phyloP scores from a whole-genome alignment of 257 asterid genomes.

The Nicotiana tabacum region DNA sequence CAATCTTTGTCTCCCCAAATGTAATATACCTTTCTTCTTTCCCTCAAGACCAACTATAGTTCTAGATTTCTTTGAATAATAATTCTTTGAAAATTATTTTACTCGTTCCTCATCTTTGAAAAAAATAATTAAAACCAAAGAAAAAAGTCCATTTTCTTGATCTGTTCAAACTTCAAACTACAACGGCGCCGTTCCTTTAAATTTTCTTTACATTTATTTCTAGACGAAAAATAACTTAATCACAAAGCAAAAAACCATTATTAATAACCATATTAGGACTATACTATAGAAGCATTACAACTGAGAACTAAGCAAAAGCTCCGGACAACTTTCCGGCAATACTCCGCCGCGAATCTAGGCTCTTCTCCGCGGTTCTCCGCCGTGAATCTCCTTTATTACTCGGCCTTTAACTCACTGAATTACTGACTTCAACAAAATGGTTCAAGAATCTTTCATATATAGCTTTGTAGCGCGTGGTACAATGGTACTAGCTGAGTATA shows the following conservation, averaged over 20 bases:
- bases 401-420: constrained; percentile 13
- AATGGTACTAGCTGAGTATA: constrained; percentile 68
- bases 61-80: neutral
- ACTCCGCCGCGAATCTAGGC: neutral
- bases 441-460: constrained; percentile 80
- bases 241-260: neutral
- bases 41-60: neutral
- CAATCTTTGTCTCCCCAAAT: neutral
- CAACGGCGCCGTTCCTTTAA: constrained; percentile 12
- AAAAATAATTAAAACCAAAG: neutral
- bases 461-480: constrained; percentile 91
- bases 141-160: constrained; percentile 6
- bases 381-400: neutral
- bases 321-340: neutral
- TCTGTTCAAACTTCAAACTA: constrained; percentile 22
- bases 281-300: neutral
- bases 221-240: neutral
- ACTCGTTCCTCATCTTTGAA: neutral
- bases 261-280: neutral
- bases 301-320: neutral
- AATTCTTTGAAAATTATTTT: neutral
- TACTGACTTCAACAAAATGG: constrained; percentile 35
- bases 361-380: neutral
- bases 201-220: neutral
- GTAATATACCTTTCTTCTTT: constrained; percentile 10